Base-by-base conservation (phyloP, 352 stramenopile species). In the Globisporangium cederbergense region DNA sequence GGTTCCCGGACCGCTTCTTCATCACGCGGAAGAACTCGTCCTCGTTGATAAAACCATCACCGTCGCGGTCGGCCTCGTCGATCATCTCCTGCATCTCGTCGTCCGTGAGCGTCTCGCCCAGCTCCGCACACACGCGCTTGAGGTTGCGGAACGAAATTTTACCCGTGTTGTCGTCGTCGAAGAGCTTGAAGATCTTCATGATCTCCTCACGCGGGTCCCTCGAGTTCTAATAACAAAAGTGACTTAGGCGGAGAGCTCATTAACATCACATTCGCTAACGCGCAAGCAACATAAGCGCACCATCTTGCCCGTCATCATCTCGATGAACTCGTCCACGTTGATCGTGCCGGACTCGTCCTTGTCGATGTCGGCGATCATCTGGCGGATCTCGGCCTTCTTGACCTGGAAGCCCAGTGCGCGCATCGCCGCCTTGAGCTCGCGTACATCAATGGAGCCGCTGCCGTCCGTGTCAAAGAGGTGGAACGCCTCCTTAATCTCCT, bases 21-120 rank as follows among this genome's bases (percentile, higher is more conserved):
- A 98, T 98, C 36, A 98, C 91, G 11, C 91, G 85, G 68, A 96
- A 98, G 71, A 98, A 98, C 62, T 98, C 95, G 30, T 98, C 94
- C 52, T 97, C 88, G 64, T 97, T 98, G 70, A 98, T 97, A 20
- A 97, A 76, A 0, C 93, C 93, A 66, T 98, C 94, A 42, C 92
- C 85, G 60, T 98, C 92, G 13, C 93, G 81, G 59, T 98, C 95
- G 16, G 94, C 93, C 68, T 98, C 95, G 64, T 98, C 94, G 57
- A 98, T 98, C 93, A 98, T 98, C 64, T 98, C 92, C 68, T 98
- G 89, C 63, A 92, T 90, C 69, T 92, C 83, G 50, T 89, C 79
- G 59, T 92, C 83, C 20, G 83, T 91, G 42, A 90, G 68, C 32
- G 68, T 84, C 72, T 90, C 77, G 4, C 77, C 76, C 34, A 91